Conservation (phyloP, 2,329 filamentous ascomycete species). For the Diplodia seriata region DNA sequence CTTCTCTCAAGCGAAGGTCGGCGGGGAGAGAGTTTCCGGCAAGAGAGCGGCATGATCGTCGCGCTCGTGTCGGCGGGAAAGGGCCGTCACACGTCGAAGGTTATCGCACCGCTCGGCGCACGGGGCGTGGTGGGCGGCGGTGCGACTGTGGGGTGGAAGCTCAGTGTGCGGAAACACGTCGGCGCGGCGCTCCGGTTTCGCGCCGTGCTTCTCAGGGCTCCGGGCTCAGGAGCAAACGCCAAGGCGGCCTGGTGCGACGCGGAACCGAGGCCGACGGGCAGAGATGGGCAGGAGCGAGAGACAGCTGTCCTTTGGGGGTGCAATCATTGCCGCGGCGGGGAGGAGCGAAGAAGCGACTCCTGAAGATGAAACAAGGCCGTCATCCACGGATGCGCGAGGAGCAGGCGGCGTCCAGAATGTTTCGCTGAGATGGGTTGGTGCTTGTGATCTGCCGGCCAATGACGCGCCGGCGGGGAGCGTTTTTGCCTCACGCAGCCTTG, state of each 20-base stretch:
- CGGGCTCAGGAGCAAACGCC: slow-evolving; percentile 16
- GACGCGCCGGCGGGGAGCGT: slow-evolving; percentile 15
- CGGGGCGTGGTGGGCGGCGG: neutral
- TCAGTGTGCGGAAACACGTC: slow-evolving; percentile 11
- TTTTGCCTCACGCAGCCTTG: slow-evolving; percentile 10
- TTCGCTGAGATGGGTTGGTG: slow-evolving; percentile 17
- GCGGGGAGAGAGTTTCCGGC: neutral
- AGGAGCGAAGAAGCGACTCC: slow-evolving; percentile 13
- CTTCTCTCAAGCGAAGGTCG: neutral
- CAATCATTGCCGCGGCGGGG: slow-evolving; percentile 13
- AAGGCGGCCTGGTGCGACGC: slow-evolving; percentile 23
- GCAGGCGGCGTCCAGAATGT: neutral
- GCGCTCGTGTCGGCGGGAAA: slow-evolving; percentile 7
- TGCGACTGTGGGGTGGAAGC: slow-evolving; percentile 8
- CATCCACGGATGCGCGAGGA: slow-evolving; percentile 4
- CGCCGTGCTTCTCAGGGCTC: neutral
- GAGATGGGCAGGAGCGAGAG: slow-evolving; percentile 7
- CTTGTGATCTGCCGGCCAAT: slow-evolving; percentile 23
- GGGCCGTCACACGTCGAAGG: slow-evolving; percentile 9
- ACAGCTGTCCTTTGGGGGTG: neutral
- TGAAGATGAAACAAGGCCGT: slow-evolving; percentile 19
- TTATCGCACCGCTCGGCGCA: neutral
- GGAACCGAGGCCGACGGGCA: slow-evolving; percentile 16
- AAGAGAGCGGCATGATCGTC: slow-evolving; percentile 18
- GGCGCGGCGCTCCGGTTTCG: slow-evolving; percentile 7